These are phyloP conservation scores for Acrocalymma vagum DNA, from an alignment of 2,329 filamentous ascomycete species.

Conservation along the genomic window DNA sequence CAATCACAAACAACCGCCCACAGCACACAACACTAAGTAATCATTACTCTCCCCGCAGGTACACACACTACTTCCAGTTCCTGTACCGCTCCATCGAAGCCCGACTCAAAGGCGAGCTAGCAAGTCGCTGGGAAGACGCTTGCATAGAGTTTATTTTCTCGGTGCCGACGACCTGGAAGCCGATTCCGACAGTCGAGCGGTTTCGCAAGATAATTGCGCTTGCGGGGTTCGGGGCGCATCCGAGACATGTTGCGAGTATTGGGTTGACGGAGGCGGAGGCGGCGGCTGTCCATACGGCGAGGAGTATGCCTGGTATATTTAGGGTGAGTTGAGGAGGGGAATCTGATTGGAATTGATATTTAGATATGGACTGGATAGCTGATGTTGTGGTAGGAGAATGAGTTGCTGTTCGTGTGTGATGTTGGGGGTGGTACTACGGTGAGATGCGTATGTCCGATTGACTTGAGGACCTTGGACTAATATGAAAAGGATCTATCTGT, in stretches of 20 bases:
- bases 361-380: neutral
- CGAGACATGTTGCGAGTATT: slow-evolving; percentile 47
- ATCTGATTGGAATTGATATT: neutral
- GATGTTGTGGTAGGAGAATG: slow-evolving; percentile 23
- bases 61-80: slow-evolving; percentile 57
- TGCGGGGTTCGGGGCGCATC: slow-evolving; percentile 55
- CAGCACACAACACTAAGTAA: too few relatives aligned
- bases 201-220: slow-evolving; percentile 56
- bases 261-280: slow-evolving; percentile 60
- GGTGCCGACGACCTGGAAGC: slow-evolving; percentile 63
- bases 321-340: slow-evolving; percentile 23
- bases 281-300: slow-evolving; percentile 55
- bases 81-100: slow-evolving; percentile 58
- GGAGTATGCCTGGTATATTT: slow-evolving; percentile 32
- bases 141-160: slow-evolving; percentile 61
- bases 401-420: slow-evolving; percentile 56
- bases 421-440: slow-evolving; percentile 54
- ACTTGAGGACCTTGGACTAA: neutral
- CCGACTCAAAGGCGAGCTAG: slow-evolving; percentile 36
- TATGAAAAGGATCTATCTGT: slow-evolving; percentile 40
- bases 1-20: too few relatives aligned
- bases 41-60: slow-evolving; percentile 26
- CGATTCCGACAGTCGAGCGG: slow-evolving; percentile 52
- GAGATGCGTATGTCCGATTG: too few relatives aligned
- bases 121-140: slow-evolving; percentile 52